Conservation (phyloP, 768 basidiomycete genomes). For the Mycena floridula region DNA sequence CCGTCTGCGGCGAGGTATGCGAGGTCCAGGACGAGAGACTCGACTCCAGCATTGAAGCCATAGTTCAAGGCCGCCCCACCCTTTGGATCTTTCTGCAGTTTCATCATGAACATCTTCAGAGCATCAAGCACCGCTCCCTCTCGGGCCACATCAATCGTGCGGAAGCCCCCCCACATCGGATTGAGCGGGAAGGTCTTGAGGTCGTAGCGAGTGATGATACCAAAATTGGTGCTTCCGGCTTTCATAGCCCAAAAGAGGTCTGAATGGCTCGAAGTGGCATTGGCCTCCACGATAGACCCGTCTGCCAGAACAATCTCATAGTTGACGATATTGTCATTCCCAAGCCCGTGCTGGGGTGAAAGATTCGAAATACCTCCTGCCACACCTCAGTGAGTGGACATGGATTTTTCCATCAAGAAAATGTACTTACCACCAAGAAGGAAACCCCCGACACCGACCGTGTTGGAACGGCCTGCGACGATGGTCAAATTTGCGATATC, state of each 20-base stretch:
- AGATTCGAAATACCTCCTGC: slow-evolving; percentile 5
- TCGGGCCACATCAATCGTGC: not conserved
- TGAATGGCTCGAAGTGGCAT: not conserved
- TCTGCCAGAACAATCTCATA: slow-evolving; percentile 6
- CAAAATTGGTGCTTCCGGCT: slow-evolving; percentile 5
- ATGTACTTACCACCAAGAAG: slow-evolving; percentile 4
- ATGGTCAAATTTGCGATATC: slow-evolving; percentile 1
- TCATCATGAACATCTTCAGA: not conserved
- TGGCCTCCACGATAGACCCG: slow-evolving; percentile 4
- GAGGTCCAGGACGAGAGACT: not conserved
- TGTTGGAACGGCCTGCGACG: not conserved
- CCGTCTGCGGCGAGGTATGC: not conserved
- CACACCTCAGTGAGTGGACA: not conserved
- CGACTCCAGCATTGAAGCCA: not conserved
- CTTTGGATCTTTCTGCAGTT: not conserved
- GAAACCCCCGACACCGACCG: slow-evolving; percentile 8
- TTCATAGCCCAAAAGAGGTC: slow-evolving; percentile 5
- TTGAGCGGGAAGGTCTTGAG: not conserved
- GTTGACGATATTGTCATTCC: slow-evolving; percentile 1
- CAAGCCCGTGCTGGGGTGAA: not conserved
- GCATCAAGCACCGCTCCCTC: not conserved
- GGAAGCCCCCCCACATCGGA: not conserved
- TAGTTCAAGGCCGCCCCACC: not conserved
- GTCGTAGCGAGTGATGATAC: slow-evolving; percentile 5
- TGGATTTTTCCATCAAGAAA: not conserved